A percentile compares a stretch with the other conserved stretches of the same genome.
Evolutionary conservation across 805 yeast genomes (phyloP).

Genomic region (Kazachstania taianensis): DNA sequence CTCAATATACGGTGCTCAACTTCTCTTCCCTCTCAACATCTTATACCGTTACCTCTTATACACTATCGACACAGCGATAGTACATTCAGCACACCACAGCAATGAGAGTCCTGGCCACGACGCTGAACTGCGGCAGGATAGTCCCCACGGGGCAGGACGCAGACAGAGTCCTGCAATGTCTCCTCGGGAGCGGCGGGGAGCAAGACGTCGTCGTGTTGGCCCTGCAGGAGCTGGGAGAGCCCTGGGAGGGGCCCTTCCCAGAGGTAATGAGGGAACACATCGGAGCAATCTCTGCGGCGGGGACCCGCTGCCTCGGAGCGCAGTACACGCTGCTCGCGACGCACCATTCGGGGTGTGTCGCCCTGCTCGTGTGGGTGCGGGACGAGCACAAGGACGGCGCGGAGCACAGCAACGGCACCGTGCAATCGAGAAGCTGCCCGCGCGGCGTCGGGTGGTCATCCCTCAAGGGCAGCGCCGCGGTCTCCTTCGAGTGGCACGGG

Average conservation of each 20-base stretch:
- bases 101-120: slow-evolving; percentile 22
- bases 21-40: too few relatives aligned
- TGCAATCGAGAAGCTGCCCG: slow-evolving; percentile 30
- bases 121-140: slow-evolving; percentile 50
- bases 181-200: slow-evolving; percentile 25
- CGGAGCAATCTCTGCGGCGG: slow-evolving; percentile 26
- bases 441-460: slow-evolving; percentile 54
- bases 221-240: slow-evolving; percentile 52
- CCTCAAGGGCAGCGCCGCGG: slow-evolving; percentile 64
- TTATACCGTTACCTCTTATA: too few relatives aligned
- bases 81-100: too few relatives aligned
- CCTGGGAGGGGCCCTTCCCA: slow-evolving; percentile 44
- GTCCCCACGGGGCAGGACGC: slow-evolving; percentile 30
- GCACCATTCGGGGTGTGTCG: background rate
- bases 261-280: slow-evolving; percentile 31
- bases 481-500: slow-evolving; percentile 38
- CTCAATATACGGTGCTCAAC: background rate
- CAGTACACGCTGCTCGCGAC: slow-evolving; percentile 30
- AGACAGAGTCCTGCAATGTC: slow-evolving; percentile 27
- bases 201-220: slow-evolving; percentile 46
- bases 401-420: slow-evolving; percentile 23
- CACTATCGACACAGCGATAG: too few relatives aligned
- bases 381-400: slow-evolving; percentile 8
- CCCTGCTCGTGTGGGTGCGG: slow-evolving; percentile 36
- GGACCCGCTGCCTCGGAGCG: slow-evolving; percentile 29